Percentiles rank a stretch among this genome's conserved stretches.
Conservation (phyloP, 106 monocot genomes). For the Dioscorea dumetorum region DNA sequence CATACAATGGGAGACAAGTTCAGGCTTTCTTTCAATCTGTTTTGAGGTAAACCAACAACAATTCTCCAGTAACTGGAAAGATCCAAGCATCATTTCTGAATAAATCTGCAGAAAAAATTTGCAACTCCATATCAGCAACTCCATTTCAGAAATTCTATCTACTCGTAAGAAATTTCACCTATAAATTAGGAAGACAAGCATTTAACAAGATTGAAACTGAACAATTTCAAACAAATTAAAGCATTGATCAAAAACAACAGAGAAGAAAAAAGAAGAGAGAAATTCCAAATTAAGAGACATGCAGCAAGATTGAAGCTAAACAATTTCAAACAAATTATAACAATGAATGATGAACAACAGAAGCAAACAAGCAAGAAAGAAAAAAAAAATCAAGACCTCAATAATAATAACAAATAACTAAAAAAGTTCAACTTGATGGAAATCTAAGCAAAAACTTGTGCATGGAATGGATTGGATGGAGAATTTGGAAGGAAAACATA, state of each 20-base stretch:
- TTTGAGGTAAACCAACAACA: slow-evolving; percentile 17
- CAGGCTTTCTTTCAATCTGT: slow-evolving; percentile 7
- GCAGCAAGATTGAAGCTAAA: neutral
- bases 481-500: neutral
- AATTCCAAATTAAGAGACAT: neutral
- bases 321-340: neutral
- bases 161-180: neutral
- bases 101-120: neutral
- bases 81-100: slow-evolving; percentile 17
- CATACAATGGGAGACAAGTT: slow-evolving; percentile 16
- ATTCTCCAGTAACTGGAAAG: slow-evolving; percentile 15
- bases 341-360: neutral
- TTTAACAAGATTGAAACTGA: neutral
- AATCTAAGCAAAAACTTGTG: too few species aligned
- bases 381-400: neutral
- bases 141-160: too few species aligned
- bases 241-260: neutral
- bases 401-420: too few species aligned
- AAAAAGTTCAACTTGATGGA: too few species aligned
- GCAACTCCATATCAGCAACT: too few species aligned
- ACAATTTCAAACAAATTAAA: neutral
- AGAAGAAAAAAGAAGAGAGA: too few species aligned
- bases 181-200: neutral
- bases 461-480: neutral
- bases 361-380: neutral